Evolutionary conservation across 2,329 filamentous ascomycete species (phyloP), one percentile per base, ranked within the genome.

Genomic region (Cordyceps cicadae): DNA sequence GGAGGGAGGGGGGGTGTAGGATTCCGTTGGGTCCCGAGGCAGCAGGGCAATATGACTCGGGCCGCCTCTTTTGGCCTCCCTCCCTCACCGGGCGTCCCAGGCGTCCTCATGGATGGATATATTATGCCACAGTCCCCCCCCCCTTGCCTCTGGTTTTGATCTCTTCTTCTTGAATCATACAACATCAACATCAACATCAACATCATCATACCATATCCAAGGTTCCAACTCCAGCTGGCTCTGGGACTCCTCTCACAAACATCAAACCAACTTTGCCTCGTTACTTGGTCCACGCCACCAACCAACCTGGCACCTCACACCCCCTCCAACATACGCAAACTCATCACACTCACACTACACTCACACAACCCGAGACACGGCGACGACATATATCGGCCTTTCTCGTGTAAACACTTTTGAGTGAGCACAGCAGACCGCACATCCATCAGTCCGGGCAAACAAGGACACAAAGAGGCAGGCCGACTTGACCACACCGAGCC

Each of bases 41-140:
- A 56, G 59, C 45, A 32, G 21, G 21, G 32, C 34, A 51, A 51
- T 56, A 61, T 61, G 59, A 61, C 59, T 61, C 59, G 59, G 54
- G 59, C 46, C 52, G 34, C 46, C 50, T 53, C 19, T 37, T 55
- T 59, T 24, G 24, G 4, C 24, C 24, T 24, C 24, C 24, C 24
- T 24, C 24, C 24, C 24, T 24, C 24, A 24, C 24, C 24, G 59
- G 29, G 29, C 29, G 21, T 51, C 52, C 32, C n/a, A 41, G 57
- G 39, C 55, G 37, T 39, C 41, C 26, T 37, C 39, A 48, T 41
- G 48, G 34, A 55, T 41, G 39, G 8, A 43, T 56, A 56, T 61
- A 54, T 61, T 55, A 59, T 59, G 50, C 46, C 32, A 19, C 56
- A 24, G 34, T n/a, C 52, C 34, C 15, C 39, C 50, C 52, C 29